phyloP scores from a whole-genome alignment of 345 rosid genomes.

The Camelina laxa region DNA sequence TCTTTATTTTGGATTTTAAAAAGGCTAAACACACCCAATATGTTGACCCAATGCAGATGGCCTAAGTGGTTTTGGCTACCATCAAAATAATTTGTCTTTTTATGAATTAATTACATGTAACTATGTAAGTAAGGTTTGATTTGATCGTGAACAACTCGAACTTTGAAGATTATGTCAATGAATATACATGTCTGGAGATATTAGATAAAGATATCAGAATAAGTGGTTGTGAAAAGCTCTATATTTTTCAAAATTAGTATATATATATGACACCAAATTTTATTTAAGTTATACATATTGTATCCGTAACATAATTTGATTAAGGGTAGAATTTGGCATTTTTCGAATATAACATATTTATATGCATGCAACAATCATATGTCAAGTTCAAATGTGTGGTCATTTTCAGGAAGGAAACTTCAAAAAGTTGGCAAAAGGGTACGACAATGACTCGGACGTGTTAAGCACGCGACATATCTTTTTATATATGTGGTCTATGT shows the following conservation, averaged over 20 bases:
- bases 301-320: neutral
- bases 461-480: constrained; percentile 24
- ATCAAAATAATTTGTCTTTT: constrained; percentile 11
- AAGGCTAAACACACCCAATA: too few relatives aligned
- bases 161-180: neutral
- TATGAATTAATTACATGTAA: constrained; percentile 1
- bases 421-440: constrained; percentile 36
- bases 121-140: neutral
- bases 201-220: neutral
- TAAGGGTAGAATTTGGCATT: neutral
- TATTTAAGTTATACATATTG: neutral
- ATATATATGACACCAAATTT: neutral
- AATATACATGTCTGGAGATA: neutral
- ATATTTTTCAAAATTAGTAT: neutral
- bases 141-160: neutral
- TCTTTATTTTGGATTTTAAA: too few relatives aligned
- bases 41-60: too few relatives aligned
- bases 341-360: neutral
- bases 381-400: constrained; percentile 26
- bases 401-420: constrained; percentile 30
- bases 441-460: constrained; percentile 38
- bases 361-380: constrained; percentile 28
- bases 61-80: constrained; percentile 13
- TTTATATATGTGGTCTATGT: constrained; percentile 24
- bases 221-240: neutral